phyloP scores from a whole-genome alignment of 257 asterid species.

The Penstemon barbatus region DNA sequence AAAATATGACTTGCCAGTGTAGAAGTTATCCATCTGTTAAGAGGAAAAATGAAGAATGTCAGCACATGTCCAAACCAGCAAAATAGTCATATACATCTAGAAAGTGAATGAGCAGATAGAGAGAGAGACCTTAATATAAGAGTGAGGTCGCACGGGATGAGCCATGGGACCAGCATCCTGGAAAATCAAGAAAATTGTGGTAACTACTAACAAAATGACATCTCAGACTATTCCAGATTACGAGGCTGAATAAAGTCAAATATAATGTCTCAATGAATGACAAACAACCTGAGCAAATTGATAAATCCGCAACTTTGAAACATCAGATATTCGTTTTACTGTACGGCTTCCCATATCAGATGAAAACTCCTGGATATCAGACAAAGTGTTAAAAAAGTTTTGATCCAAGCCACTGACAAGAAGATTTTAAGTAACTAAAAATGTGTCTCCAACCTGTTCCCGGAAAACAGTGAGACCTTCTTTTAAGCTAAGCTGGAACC shows the following conservation, averaged over 20 bases:
- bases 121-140: slow-evolving; percentile 64
- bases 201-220: slow-evolving; percentile 12
- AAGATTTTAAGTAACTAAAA: background rate
- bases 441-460: slow-evolving; percentile 64
- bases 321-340: slow-evolving; percentile 77
- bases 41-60: slow-evolving; percentile 26
- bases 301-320: slow-evolving; percentile 61
- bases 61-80: slow-evolving; percentile 15
- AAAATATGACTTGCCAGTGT: slow-evolving; percentile 58
- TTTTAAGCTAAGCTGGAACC: slow-evolving; percentile 99
- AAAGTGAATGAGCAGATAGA: too few species aligned
- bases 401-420: slow-evolving; percentile 4
- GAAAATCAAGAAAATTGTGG: slow-evolving; percentile 28
- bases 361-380: slow-evolving; percentile 63
- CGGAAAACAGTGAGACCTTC: slow-evolving; percentile 99
- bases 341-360: slow-evolving; percentile 89
- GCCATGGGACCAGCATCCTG: slow-evolving; percentile 95
- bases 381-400: slow-evolving; percentile 5
- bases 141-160: slow-evolving; percentile 87
- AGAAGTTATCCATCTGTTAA: slow-evolving; percentile 85
- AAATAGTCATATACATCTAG: background rate
- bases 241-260: background rate
- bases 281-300: slow-evolving; percentile 70
- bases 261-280: background rate
- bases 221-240: background rate